Conservation (phyloP, 2,329 filamentous ascomycete genomes). For the Cercospora citrullina region DNA sequence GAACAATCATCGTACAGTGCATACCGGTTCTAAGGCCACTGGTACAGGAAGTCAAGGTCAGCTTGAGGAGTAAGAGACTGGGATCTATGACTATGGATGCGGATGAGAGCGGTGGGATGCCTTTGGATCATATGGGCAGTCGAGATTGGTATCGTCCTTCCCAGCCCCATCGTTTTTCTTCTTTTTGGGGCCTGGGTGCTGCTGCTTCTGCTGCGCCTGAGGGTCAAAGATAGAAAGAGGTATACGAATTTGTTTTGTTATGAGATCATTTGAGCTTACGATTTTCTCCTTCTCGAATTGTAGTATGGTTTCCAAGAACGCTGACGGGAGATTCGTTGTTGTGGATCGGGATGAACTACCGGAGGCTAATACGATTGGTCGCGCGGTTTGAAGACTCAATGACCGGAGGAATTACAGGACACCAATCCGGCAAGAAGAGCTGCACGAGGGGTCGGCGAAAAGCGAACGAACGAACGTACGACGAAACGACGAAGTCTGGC, state of each 20-base stretch:
- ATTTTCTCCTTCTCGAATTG: not conserved
- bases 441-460: not conserved
- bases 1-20: slow-evolving; percentile 58
- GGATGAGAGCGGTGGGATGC: not conserved
- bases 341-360: not conserved
- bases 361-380: not conserved
- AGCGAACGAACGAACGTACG: not conserved
- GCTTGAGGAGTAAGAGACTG: slow-evolving; percentile 41
- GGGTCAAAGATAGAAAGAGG: not conserved
- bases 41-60: slow-evolving; percentile 45
- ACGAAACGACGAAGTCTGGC: not conserved
- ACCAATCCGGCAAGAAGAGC: not conserved
- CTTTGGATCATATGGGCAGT: not conserved
- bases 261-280: slow-evolving; percentile 1
- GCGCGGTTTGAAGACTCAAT: not conserved
- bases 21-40: slow-evolving; percentile 55
- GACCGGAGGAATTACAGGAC: no score
- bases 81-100: slow-evolving; percentile 23
- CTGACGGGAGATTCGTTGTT: not conserved
- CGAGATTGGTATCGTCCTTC: slow-evolving; percentile 4
- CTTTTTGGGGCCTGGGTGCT: not conserved
- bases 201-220: not conserved
- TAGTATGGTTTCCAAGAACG: slow-evolving; percentile 2
- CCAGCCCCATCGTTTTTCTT: not conserved
- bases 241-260: not conserved